Base-by-base conservation (phyloP, 352 stramenopile species). In the Phytopythium delawarense region DNA sequence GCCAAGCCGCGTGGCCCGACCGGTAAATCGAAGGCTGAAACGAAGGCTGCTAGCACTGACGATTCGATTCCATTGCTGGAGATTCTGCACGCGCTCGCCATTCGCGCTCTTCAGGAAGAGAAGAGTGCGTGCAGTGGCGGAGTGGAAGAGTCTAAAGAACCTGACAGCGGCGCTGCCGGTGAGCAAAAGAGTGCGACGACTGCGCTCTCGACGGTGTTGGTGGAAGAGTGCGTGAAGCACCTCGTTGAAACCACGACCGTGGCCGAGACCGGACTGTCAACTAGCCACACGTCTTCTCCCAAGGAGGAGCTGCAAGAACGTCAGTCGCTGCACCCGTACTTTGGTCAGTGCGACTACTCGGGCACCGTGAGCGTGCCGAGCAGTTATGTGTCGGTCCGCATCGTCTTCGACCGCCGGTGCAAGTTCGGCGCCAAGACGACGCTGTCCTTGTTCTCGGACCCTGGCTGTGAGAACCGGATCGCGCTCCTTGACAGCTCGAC, bases 241-340 rank as follows among this genome's bases (percentile, higher is more conserved):
- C 92, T 96, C 63, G 79, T 92, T 20, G 77, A 89, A 50, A 94
- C 87, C 1, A 94, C 87, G 9, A 71, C 76, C 30, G 80, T 92
- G 45, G 87, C 86, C 32, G 72, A 49, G 28, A 61, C 55, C 2
- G 55, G 55, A 2, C 40, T 61, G 16, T 20, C 25, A 18, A 28
- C 23, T 16, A 28, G 23, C 18, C 35, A 7, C 12, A 51, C 15
- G 25, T 16, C 51, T 6, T 60, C 66, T 61, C 50, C 62, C 0
- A 55, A 62, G 18, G 57, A 76, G 25, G 87, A 94, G 48, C 92
- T 88, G 7, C 62, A 75, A 44, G 87, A 94, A 45, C 93, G 87
- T 49, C 84, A 94, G 56, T 96, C 87, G 4, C 65, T 96, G 23
- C 87, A 96, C 35, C 85, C 87, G 28, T 94, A 96, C 57, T 94